Evolutionary conservation across 306 rosid genomes (phyloP), one percentile per base, ranked within the genome.

Genomic region (Lagenaria siceraria): DNA sequence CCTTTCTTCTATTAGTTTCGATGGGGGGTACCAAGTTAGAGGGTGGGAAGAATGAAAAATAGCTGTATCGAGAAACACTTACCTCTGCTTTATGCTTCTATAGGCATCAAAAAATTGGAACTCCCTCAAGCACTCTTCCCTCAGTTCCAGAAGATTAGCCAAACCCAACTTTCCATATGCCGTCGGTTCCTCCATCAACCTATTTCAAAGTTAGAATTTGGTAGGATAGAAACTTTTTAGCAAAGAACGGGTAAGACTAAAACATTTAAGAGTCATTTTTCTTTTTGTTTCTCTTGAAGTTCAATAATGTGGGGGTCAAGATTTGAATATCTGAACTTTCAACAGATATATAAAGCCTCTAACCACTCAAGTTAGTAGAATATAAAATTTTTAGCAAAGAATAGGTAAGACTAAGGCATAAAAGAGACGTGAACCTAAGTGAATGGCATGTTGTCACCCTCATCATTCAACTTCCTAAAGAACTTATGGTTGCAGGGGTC

Each of bases 101-200:
- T 96, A 96, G 78, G 86, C 97, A 80, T 96, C 99, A 84, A 87
- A 89, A 88, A 96, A 96, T 68, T 92, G 97, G 87, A 96, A 96
- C 83, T 96, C 99, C 82, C 99, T 96, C 88, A 96, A 88, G 84
- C 99, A 96, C 81, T 96, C 99, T 85, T 96, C 99, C 86, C 99
- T 90, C 85, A 96, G 85, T 85, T 96, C 99, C 86, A 96, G 85
- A 38, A 96, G 90, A 87, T 90, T 96, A 80, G 97, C 98, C 82
- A 96, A 84, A 68, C 99, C 96, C 76, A 96, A 80, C 83, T 96
- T 96, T 78, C 99, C 99, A 62, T 92, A 96, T 63, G 99, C 99
- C 60, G 96, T 82, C 76, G 99, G 99, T 85, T 96, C 99, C 88
- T 90, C 98, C 96, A 81, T 92, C 88, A 96, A 89, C 88, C 99